A percentile compares a stretch with the other conserved stretches of the same genome.
These are phyloP conservation scores for Lentinula aciculospora DNA, from an alignment of 768 basidiomycete genomes.

Conservation along the genomic window DNA sequence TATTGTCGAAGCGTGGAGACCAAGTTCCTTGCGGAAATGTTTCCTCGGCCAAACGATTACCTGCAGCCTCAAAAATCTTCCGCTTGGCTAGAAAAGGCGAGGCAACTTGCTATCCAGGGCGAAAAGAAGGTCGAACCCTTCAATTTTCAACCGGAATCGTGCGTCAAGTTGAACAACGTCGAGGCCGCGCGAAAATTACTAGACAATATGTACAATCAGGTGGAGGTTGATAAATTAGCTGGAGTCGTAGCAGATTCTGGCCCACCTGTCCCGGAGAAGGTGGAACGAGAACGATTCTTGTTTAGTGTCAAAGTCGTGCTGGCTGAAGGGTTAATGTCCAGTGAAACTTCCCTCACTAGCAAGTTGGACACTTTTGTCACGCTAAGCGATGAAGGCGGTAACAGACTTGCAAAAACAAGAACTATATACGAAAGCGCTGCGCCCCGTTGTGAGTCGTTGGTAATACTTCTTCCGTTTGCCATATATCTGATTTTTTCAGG, in stretches of 20 bases:
- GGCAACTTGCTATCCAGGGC: slow-evolving; percentile 64
- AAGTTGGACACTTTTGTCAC: slow-evolving; percentile 90
- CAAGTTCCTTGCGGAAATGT: slow-evolving; percentile 94
- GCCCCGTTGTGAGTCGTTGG: slow-evolving; percentile 73
- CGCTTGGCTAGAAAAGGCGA: slow-evolving; percentile 84
- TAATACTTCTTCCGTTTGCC: slow-evolving; percentile 9
- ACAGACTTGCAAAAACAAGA: slow-evolving; percentile 87
- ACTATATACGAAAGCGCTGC: slow-evolving; percentile 88
- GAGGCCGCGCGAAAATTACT: slow-evolving; percentile 86
- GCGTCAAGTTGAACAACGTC: slow-evolving; percentile 97
- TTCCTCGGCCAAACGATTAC: slow-evolving; percentile 74
- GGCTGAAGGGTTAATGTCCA: slow-evolving; percentile 80
- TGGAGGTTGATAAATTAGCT: slow-evolving; percentile 84
- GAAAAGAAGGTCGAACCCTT: slow-evolving; percentile 95
- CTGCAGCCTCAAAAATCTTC: slow-evolving; percentile 82
- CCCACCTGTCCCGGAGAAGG: slow-evolving; percentile 72
- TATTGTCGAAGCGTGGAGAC: slow-evolving; percentile 86
- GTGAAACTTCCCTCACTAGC: slow-evolving; percentile 63
- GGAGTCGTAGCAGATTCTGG: slow-evolving; percentile 49
- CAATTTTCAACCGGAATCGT: slow-evolving; percentile 90
- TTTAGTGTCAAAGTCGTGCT: slow-evolving; percentile 93
- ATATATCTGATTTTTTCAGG: slow-evolving; percentile 36
- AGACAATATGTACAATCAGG: slow-evolving; percentile 90
- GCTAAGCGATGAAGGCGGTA: slow-evolving; percentile 87
- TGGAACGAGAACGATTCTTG: slow-evolving; percentile 63